These are phyloP conservation scores for Pulveroboletus sp. DNA, from an alignment of 768 basidiomycete genomes.

Conservation along the genomic window DNA sequence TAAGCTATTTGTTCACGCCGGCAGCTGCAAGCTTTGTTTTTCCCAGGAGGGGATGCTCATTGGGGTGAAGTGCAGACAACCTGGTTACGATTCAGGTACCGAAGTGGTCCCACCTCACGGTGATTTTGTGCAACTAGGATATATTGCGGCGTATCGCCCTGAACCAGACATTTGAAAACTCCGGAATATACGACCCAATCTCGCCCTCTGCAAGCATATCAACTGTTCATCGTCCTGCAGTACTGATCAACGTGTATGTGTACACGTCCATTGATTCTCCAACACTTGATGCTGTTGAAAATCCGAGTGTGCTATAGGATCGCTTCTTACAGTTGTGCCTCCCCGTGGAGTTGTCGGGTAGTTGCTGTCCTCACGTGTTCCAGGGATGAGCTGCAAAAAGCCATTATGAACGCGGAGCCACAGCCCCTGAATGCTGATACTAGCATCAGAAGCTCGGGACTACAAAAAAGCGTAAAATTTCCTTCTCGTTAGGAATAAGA, in stretches of 20 bases:
- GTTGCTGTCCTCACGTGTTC: background rate
- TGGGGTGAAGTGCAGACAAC: background rate
- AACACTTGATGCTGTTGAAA: too few relatives aligned
- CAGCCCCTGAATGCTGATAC: background rate
- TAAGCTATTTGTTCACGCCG: background rate
- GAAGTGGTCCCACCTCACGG: background rate
- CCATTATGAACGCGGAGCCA: background rate
- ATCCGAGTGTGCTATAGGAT: background rate
- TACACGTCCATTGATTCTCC: too few relatives aligned
- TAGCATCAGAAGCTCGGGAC: background rate
- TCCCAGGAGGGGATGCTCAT: background rate
- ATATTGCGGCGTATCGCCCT: too few relatives aligned
- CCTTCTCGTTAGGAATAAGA: background rate
- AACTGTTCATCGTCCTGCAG: background rate
- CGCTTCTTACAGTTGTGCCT: too few relatives aligned
- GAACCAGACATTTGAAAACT: background rate
- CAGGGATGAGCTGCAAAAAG: background rate
- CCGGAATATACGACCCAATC: too few relatives aligned
- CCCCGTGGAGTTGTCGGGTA: background rate
- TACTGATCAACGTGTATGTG: background rate
- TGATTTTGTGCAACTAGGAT: background rate
- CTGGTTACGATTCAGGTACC: background rate
- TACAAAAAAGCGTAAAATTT: background rate
- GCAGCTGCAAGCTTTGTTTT: background rate
- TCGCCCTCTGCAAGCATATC: too few relatives aligned